These are phyloP conservation scores for Tolypocladium guangdongense DNA, from an alignment of 2,329 filamentous ascomycete species.

Conservation along the genomic window DNA sequence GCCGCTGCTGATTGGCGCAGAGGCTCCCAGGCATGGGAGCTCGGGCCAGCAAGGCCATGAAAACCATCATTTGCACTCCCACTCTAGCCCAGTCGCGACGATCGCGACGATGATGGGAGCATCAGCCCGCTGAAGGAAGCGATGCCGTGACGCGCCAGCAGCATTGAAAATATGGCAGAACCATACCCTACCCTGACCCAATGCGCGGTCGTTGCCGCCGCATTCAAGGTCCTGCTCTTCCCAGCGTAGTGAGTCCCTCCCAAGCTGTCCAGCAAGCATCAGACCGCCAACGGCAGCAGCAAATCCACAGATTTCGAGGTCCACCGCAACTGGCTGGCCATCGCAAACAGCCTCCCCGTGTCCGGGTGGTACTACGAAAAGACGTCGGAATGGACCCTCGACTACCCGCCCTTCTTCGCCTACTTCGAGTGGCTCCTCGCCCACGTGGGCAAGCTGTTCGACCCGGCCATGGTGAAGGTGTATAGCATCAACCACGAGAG, in stretches of 20 bases:
- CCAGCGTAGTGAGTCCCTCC: slow-evolving; percentile 73
- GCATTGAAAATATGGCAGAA: slow-evolving; percentile 52
- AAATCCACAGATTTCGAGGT: slow-evolving; percentile 99
- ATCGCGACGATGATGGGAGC: neutral
- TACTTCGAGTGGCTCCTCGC: slow-evolving; percentile 93
- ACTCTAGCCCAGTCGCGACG: neutral
- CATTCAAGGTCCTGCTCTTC: slow-evolving; percentile 85
- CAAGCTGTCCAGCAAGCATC: neutral
- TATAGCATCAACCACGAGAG: slow-evolving; percentile 77
- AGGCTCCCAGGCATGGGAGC: neutral
- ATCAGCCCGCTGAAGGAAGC: neutral
- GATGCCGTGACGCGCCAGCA: neutral
- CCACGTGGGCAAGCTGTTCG: slow-evolving; percentile 63
- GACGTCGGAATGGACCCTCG: slow-evolving; percentile 98
- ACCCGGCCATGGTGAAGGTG: slow-evolving; percentile 72
- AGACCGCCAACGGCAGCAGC: slow-evolving; percentile 33
- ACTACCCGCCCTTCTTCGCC: slow-evolving; percentile 97
- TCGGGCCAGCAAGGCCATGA: neutral
- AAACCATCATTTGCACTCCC: neutral
- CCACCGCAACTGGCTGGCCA: slow-evolving; percentile 95
- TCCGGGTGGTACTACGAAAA: slow-evolving; percentile 94
- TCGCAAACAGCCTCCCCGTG: slow-evolving; percentile 79
- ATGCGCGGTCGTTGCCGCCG: slow-evolving; percentile 74
- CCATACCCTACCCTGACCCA: slow-evolving; percentile 80
- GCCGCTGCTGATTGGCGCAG: neutral